These are phyloP conservation scores for Agaricus subrufescens DNA, from an alignment of 768 basidiomycete species.

Conservation along the genomic window DNA sequence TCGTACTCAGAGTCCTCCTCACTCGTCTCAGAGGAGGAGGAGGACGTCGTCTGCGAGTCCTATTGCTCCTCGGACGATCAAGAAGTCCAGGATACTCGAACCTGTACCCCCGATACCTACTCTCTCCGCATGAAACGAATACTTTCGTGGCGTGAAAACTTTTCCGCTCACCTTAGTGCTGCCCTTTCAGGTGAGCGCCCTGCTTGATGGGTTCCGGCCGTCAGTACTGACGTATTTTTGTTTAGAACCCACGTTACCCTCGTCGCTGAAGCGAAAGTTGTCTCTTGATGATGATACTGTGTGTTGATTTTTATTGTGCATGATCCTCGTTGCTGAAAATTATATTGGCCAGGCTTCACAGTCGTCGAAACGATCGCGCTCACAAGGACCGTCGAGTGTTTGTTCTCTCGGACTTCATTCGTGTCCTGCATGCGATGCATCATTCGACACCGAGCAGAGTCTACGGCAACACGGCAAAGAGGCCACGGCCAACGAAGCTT, in stretches of 20 bases:
- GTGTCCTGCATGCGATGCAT: slow-evolving; percentile 73
- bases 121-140: slow-evolving; percentile 59
- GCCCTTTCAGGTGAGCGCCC: slow-evolving; percentile 33
- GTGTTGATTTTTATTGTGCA: slow-evolving; percentile 15
- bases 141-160: slow-evolving; percentile 64
- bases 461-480: slow-evolving; percentile 58
- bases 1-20: slow-evolving; percentile 27
- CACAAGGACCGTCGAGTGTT: slow-evolving; percentile 30
- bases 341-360: slow-evolving; percentile 38
- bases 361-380: slow-evolving; percentile 55
- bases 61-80: slow-evolving; percentile 64
- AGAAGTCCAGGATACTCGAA: background rate
- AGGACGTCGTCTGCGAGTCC: slow-evolving; percentile 51
- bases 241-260: slow-evolving; percentile 24
- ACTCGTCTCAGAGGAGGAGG: slow-evolving; percentile 33
- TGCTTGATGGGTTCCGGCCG: background rate
- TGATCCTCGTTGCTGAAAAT: slow-evolving; percentile 13
- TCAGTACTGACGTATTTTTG: background rate
- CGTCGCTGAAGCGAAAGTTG: slow-evolving; percentile 49
- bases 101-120: slow-evolving; percentile 40
- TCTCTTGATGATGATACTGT: slow-evolving; percentile 38
- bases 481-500: slow-evolving; percentile 60
- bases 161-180: slow-evolving; percentile 37
- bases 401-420: slow-evolving; percentile 47
- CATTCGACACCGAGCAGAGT: slow-evolving; percentile 53